Evolutionary conservation across 441 rosid species (phyloP).

Genomic region (Croton laevigatus): DNA sequence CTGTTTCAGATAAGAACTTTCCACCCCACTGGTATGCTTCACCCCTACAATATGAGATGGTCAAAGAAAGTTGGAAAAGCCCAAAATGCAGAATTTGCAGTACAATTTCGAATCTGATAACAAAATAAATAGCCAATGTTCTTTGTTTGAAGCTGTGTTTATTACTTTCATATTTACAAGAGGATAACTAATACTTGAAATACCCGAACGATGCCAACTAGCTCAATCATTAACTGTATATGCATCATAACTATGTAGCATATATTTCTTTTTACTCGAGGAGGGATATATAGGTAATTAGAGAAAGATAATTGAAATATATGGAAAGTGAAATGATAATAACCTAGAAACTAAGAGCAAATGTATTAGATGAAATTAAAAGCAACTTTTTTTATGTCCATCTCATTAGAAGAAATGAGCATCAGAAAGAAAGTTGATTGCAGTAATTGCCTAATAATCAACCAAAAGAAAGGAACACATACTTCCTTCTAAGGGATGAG

Average conservation of each 20-base stretch:
- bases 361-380: conserved; percentile 6
- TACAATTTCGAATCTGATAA: conserved; percentile 4
- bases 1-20: conserved; percentile 56
- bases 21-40: conserved; percentile 41
- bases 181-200: conserved; percentile 1
- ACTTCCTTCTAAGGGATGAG: conserved; percentile 44
- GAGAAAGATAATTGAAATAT: neutral
- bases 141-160: neutral
- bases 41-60: conserved; percentile 33
- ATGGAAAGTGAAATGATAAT: neutral
- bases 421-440: conserved; percentile 14
- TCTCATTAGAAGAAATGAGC: neutral
- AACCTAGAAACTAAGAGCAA: neutral
- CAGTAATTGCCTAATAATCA: conserved; percentile 3
- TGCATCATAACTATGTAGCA: neutral
- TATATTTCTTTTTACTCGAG: neutral
- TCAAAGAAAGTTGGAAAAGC: conserved; percentile 1
- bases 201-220: neutral
- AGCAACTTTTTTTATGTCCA: neutral
- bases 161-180: conserved; percentile 3
- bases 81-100: neutral
- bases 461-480: conserved; percentile 25
- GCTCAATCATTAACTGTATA: conserved; percentile 8
- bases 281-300: neutral
- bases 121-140: conserved; percentile 2